These are phyloP conservation scores for Rhodotorula sp. DNA, from an alignment of 1,284 basidiomycete species.

Conservation along the genomic window DNA sequence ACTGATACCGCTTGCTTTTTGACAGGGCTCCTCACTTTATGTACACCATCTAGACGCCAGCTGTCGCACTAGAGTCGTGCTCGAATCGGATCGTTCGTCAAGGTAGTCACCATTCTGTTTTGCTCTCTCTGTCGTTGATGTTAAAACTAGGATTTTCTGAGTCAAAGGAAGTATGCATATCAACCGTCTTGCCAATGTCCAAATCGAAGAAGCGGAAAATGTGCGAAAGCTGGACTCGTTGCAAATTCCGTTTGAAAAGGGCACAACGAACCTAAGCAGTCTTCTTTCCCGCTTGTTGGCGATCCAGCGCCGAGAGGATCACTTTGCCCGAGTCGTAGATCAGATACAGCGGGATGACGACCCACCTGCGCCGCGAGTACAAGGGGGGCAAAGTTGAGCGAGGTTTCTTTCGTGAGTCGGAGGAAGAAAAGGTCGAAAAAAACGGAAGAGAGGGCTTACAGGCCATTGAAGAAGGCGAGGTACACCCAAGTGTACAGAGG, in stretches of 20 bases:
- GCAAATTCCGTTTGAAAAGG: too few relatives aligned
- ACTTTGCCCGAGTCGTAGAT: conserved; percentile 52
- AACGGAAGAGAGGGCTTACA: conserved; percentile 10
- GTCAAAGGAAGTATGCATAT: not conserved
- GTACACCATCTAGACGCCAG: conserved; percentile 31
- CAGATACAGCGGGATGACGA: conserved; percentile 67
- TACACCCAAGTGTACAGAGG: conserved; percentile 53
- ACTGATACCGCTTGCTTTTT: too few relatives aligned
- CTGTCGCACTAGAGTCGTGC: not conserved
- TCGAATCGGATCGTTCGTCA: not conserved
- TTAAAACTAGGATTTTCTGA: not conserved
- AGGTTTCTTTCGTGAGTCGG: too few relatives aligned
- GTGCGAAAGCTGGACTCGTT: too few relatives aligned
- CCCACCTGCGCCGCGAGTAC: conserved; percentile 60
- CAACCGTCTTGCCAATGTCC: too few relatives aligned
- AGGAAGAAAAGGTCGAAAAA: not conserved
- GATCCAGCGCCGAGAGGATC: not conserved
- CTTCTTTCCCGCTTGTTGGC: not conserved
- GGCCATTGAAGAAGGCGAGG: conserved; percentile 39
- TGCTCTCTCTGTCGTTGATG: not conserved
- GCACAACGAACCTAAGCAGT: not conserved
- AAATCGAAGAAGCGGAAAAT: too few relatives aligned
- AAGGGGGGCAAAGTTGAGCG: not conserved
- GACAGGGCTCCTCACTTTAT: conserved; percentile 31
- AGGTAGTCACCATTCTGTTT: not conserved